phyloP scores from a whole-genome alignment of 202 grass and related monocot species.

The Elaeis oleifera region DNA sequence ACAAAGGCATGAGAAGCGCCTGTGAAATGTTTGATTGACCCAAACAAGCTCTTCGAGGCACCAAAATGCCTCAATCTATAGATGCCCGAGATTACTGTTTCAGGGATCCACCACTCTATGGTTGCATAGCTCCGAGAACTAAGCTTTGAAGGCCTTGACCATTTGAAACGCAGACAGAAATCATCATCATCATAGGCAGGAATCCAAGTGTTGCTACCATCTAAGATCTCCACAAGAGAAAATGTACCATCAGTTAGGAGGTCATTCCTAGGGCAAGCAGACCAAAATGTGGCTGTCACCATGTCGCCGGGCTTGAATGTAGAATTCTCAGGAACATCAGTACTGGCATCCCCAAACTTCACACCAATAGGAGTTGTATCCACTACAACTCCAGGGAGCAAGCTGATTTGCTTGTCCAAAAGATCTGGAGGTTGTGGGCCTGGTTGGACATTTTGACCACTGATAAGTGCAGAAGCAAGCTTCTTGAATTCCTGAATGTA shows the following conservation, averaged over 20 bases:
- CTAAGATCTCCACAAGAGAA: conserved; percentile 65
- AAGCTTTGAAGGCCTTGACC: conserved; percentile 62
- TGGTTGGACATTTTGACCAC: conserved; percentile 46
- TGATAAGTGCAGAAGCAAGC: conserved; percentile 60
- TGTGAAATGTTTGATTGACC: conserved; percentile 72
- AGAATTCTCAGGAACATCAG: conserved; percentile 65
- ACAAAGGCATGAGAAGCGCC: conserved; percentile 70
- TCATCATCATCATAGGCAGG: conserved; percentile 83
- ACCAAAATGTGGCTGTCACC: conserved; percentile 81
- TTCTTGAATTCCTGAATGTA: conserved; percentile 95
- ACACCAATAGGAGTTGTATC: conserved; percentile 59
- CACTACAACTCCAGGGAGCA: conserved; percentile 60
- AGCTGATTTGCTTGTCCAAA: conserved; percentile 71
- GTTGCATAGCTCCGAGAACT: conserved; percentile 66
- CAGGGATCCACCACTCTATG: conserved; percentile 77
- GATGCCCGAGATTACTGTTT: conserved; percentile 44
- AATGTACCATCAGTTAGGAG: conserved; percentile 72
- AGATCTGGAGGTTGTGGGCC: conserved; percentile 67
- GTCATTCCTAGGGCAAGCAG: conserved; percentile 92
- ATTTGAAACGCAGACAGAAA: conserved; percentile 77
- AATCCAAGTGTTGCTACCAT: conserved; percentile 45
- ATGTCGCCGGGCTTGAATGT: conserved; percentile 52
- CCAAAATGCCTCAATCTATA: conserved; percentile 93
- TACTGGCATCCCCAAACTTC: conserved; percentile 61
- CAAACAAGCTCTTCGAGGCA: conserved; percentile 67